phyloP scores from a whole-genome alignment of 2,329 filamentous ascomycete species.

The Piedraia hortae region DNA sequence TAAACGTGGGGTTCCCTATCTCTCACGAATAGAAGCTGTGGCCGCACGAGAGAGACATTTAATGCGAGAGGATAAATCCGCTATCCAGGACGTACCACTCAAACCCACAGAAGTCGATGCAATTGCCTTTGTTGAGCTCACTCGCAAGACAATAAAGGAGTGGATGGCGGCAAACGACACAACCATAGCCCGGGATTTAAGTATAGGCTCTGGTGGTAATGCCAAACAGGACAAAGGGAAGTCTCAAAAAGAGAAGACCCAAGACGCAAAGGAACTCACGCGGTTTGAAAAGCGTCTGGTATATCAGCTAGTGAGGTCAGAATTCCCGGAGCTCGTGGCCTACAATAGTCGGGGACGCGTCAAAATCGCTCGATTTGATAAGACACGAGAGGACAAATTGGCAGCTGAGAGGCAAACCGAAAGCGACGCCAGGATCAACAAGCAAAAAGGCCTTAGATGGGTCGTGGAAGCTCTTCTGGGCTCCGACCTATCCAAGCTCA shows the following conservation, averaged over 20 bases:
- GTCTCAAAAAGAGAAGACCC: constrained; percentile 5
- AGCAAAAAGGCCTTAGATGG: constrained; percentile 23
- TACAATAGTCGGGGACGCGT: constrained; percentile 18
- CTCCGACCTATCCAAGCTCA: constrained; percentile 13
- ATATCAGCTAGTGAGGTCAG: constrained; percentile 35
- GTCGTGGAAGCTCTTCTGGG: constrained; percentile 20
- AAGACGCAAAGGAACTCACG: constrained; percentile 16
- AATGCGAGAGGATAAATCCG: constrained; percentile 17
- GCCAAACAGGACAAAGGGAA: too few relatives aligned
- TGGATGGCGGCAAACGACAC: constrained; percentile 17
- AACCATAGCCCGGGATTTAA: constrained; percentile 9
- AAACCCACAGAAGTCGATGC: constrained; percentile 25
- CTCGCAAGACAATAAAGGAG: constrained; percentile 16
- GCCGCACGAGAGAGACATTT: constrained; percentile 19
- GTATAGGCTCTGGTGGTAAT: constrained; percentile 9
- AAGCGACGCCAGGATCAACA: constrained; percentile 15
- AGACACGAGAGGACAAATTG: constrained; percentile 18
- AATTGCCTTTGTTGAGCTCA: constrained; percentile 22
- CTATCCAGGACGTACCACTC: constrained; percentile 20
- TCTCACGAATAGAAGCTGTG: constrained; percentile 31
- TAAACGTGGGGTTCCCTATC: constrained; percentile 29
- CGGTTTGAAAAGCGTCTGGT: constrained; percentile 36
- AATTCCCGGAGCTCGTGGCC: constrained; percentile 24
- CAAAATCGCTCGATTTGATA: constrained; percentile 16
- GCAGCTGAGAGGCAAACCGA: constrained; percentile 13